Evolutionary conservation across 306 rosid species (phyloP), one percentile per base, ranked within the genome.

Genomic region (Castanea mollissima): DNA sequence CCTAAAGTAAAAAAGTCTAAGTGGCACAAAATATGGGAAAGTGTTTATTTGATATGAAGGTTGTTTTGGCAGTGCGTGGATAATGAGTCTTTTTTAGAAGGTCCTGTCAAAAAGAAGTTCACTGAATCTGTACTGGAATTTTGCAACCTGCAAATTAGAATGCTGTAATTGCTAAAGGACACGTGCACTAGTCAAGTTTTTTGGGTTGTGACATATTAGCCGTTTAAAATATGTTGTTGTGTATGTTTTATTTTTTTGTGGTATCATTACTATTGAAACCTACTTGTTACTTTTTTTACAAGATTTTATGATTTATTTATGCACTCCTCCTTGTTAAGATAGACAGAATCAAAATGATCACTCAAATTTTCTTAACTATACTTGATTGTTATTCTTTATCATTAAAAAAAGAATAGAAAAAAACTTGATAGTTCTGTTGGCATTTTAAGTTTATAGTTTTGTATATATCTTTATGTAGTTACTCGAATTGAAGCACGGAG

Each of bases 401-500:
- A 49, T 49, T 49, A 49, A 49, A 49, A 49, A 49, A 11, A 0
- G 2, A 6, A 63, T 14, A 31, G 7, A 38, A 23, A 59, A 11
- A 31, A 64, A 6, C 19, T 55, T 35, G 38, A 52, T 56, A 73
- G 72, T 59, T 68, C 3, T 13, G 32, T 3, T 2, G 73, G 63
- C 32, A n/a, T 51, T 41, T 75, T 76, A 74, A 44, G 32, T 77
- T 69, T 10, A 41, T 6, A 62, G 6, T 59, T 71, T 70, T 69
- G 10, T 70, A 55, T 13, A 3, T 71, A 3, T 84, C 49, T 75
- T 69, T 64, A 27, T 78, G 74, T 74, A 94, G 97, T 95, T 76
- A 91, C 93, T 55, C 84, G 97, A 82, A 81, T 95, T 55, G 91
- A 83, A n/a, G 97, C 94, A 55, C 73, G 55, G 23, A 88, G 99